These are phyloP conservation scores for Ogataea dorogensis DNA, from an alignment of 805 yeast genomes.

Conservation along the genomic window DNA sequence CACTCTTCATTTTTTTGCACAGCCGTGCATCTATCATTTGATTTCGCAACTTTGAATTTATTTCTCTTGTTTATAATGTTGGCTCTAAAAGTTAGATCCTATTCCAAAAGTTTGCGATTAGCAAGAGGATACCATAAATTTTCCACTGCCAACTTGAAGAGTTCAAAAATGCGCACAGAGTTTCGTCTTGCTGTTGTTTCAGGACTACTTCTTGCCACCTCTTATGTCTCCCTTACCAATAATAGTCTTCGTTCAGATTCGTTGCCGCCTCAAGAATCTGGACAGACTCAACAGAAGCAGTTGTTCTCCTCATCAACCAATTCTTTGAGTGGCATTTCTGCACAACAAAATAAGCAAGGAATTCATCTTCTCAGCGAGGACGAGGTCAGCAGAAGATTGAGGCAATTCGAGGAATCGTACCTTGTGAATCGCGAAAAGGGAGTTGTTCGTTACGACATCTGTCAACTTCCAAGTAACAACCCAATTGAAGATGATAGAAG, in stretches of 20 bases:
- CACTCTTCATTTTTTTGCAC: slow-evolving; percentile 4
- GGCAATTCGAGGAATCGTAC: slow-evolving; percentile 77
- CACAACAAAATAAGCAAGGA: slow-evolving; percentile 47
- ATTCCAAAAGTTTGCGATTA: slow-evolving; percentile 9
- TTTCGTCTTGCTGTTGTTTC: slow-evolving; percentile 33
- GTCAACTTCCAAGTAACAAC: slow-evolving; percentile 86
- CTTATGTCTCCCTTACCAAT: slow-evolving; percentile 32
- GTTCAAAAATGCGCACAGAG: slow-evolving; percentile 30
- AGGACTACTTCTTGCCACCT: slow-evolving; percentile 34
- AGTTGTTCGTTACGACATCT: slow-evolving; percentile 80
- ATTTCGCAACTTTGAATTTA: slow-evolving; percentile 10
- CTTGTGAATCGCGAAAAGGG: slow-evolving; percentile 83
- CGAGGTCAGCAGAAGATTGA: slow-evolving; percentile 66
- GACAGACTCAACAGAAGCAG: slow-evolving; percentile 20
- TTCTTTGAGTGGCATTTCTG: slow-evolving; percentile 43
- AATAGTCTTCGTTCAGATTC: slow-evolving; percentile 33
- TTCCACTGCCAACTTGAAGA: neutral
- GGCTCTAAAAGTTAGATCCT: slow-evolving; percentile 17
- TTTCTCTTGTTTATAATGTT: slow-evolving; percentile 16
- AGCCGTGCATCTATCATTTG: slow-evolving; percentile 18
- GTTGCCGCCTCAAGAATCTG: slow-evolving; percentile 18
- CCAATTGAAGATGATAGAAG: slow-evolving; percentile 95
- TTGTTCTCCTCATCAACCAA: slow-evolving; percentile 41
- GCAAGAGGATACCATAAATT: slow-evolving; percentile 7
- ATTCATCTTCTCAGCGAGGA: slow-evolving; percentile 59